phyloP scores from a whole-genome alignment of 495 filamentous ascomycete species.

The Penicillium flavigenum region DNA sequence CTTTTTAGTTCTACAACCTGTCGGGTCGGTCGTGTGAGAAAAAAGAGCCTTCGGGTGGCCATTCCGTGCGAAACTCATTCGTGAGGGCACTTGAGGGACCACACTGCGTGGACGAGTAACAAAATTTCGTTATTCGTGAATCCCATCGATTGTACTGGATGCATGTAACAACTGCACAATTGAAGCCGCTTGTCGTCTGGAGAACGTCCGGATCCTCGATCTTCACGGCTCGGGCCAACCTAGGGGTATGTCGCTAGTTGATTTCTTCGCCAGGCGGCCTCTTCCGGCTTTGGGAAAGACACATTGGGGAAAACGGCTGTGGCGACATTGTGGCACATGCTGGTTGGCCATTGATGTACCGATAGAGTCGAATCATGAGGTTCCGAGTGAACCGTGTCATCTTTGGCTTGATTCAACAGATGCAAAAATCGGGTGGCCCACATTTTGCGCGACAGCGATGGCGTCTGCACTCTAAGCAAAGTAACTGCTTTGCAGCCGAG shows the following conservation, averaged over 20 bases:
- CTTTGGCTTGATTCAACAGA: slow-evolving; percentile 3
- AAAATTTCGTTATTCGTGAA: neutral
- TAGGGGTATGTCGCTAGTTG: neutral
- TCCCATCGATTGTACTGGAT: neutral
- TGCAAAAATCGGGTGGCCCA: neutral
- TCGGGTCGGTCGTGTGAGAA: neutral
- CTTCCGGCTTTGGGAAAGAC: neutral
- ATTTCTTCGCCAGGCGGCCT: neutral
- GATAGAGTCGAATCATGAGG: neutral
- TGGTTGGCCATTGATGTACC: slow-evolving; percentile 2
- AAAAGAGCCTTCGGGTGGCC: neutral
- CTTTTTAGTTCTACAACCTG: neutral
- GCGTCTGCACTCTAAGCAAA: neutral
- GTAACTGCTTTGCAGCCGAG: neutral
- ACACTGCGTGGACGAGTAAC: neutral
- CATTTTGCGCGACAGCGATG: neutral
- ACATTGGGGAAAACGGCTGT: neutral
- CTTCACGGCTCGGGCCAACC: neutral
- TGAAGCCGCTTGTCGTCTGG: neutral
- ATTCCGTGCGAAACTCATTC: neutral
- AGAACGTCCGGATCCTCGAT: neutral
- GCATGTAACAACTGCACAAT: neutral
- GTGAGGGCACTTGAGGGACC: neutral
- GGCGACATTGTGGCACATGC: neutral
- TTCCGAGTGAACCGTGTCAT: neutral